Conservation (phyloP, 1,284 basidiomycete genomes). For the Cryptococcus neoformans region DNA sequence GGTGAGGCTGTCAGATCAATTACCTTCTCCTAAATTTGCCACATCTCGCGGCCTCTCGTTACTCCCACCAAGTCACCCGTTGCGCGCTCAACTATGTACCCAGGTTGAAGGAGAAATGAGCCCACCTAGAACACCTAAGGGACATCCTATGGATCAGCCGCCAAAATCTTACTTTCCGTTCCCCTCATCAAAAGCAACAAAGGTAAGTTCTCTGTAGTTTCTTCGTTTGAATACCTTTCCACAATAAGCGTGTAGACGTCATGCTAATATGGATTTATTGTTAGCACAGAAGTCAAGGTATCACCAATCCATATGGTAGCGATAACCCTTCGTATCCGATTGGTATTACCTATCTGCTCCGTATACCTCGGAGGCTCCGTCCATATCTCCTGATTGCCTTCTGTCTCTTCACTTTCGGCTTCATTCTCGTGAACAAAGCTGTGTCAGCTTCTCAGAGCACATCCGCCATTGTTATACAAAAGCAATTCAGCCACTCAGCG, state of each 20-base stretch:
- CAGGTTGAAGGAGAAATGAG: neutral
- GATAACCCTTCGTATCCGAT: conserved; percentile 10
- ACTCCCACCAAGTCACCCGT: conserved; percentile 27
- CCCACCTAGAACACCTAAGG: conserved; percentile 29
- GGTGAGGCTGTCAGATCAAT: neutral
- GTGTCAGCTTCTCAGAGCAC: conserved; percentile 13
- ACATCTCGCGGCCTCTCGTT: conserved; percentile 17
- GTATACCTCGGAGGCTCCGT: conserved; percentile 34
- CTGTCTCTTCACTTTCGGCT: conserved; percentile 23
- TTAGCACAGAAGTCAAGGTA: neutral
- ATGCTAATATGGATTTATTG: neutral
- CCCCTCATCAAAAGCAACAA: neutral
- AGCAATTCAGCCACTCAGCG: neutral
- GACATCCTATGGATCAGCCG: conserved; percentile 20
- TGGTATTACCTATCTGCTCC: conserved; percentile 22
- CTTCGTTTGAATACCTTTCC: neutral
- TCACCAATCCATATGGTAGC: conserved; percentile 19
- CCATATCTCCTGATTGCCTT: conserved; percentile 31
- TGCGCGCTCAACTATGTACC: conserved; percentile 21
- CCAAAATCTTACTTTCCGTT: conserved; percentile 9
- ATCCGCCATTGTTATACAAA: neutral
- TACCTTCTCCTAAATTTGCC: neutral
- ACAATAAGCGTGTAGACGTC: conserved; percentile 8
- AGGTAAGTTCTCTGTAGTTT: no score
- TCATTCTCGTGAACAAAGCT: conserved; percentile 24